These are phyloP conservation scores for Xylaria sp. DNA, from an alignment of 495 filamentous ascomycete species.

Conservation along the genomic window DNA sequence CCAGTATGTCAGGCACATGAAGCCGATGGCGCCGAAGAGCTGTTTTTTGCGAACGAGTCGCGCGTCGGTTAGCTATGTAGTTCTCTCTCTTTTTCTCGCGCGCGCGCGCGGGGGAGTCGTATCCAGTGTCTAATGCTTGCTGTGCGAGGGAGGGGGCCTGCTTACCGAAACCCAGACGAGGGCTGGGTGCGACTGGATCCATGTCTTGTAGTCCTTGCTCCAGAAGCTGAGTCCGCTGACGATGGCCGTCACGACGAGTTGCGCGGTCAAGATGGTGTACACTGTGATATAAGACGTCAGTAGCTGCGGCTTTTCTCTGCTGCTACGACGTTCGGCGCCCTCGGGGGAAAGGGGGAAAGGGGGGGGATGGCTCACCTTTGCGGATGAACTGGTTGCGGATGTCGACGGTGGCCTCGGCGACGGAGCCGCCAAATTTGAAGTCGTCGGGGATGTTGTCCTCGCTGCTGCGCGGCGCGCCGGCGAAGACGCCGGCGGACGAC, in stretches of 20 bases:
- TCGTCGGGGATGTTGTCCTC: conserved; percentile 96
- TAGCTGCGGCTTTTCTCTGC: too few relatives aligned
- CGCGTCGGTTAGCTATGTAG: neutral
- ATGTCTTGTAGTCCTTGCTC: conserved; percentile 76
- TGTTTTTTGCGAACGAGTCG: conserved; percentile 24
- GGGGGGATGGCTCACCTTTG: conserved; percentile 56
- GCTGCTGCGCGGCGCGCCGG: conserved; percentile 68
- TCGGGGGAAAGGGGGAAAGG: too few relatives aligned
- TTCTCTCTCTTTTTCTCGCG: too few relatives aligned
- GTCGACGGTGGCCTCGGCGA: conserved; percentile 90
- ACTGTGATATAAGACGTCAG: conserved; percentile 33
- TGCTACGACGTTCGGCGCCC: neutral
- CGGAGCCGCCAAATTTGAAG: conserved; percentile 95
- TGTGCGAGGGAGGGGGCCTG: conserved; percentile 5
- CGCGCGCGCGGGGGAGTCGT: too few relatives aligned
- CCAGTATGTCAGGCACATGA: conserved; percentile 93
- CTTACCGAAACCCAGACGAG: conserved; percentile 80
- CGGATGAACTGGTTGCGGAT: conserved; percentile 98
- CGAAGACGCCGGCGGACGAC: conserved; percentile 50
- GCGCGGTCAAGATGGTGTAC: conserved; percentile 69
- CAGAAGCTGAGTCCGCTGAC: conserved; percentile 87
- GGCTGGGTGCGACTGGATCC: conserved; percentile 85
- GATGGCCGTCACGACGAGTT: conserved; percentile 82
- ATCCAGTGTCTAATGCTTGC: neutral
- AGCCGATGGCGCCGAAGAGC: conserved; percentile 78